Conservation (phyloP, 164 flowering plant genomes). For the Stephania cephalantha region DNA sequence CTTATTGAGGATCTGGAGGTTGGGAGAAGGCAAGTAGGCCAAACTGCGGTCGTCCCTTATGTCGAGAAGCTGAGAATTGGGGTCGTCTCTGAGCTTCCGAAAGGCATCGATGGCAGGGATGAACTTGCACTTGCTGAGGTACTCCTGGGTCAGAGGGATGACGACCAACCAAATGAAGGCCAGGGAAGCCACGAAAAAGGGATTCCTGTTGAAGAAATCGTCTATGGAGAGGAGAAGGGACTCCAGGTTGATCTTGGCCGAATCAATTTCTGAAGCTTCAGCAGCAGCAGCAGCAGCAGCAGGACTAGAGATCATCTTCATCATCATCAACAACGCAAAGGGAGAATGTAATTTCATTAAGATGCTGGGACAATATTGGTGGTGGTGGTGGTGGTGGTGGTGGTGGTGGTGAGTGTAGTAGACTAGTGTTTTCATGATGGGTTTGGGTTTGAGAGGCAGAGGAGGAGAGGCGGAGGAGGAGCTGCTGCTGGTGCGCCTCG, state of each 20-base stretch:
- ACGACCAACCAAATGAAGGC: constrained; percentile 78
- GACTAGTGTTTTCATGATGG: background rate
- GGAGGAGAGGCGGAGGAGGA: background rate
- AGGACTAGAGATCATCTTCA: constrained; percentile 22
- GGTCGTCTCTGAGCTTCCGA: constrained; percentile 57
- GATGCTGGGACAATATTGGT: too few relatives aligned
- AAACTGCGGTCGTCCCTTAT: constrained; percentile 55
- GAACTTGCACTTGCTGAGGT: constrained; percentile 56
- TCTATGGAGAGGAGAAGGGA: constrained; percentile 65
- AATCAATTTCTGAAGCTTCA: constrained; percentile 32
- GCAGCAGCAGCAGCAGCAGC: constrained; percentile 56
- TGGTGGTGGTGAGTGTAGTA: too few relatives aligned
- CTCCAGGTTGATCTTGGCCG: constrained; percentile 59
- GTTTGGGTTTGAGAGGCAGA: background rate
- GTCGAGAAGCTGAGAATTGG: constrained; percentile 58
- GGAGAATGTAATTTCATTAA: constrained; percentile 13
- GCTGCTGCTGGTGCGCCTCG: background rate
- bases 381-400: too few relatives aligned
- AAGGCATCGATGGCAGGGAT: constrained; percentile 70
- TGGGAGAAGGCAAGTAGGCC: constrained; percentile 52
- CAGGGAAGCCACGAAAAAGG: constrained; percentile 73
- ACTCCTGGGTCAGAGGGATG: constrained; percentile 56
- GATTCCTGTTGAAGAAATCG: constrained; percentile 66
- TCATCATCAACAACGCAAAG: constrained; percentile 17
- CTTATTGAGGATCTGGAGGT: constrained; percentile 58